Percentiles rank a stretch among this genome's conserved stretches.
Evolutionary conservation across 192 early-diverging fungal species (phyloP).

Genomic region (Backusella tarrabulga): DNA sequence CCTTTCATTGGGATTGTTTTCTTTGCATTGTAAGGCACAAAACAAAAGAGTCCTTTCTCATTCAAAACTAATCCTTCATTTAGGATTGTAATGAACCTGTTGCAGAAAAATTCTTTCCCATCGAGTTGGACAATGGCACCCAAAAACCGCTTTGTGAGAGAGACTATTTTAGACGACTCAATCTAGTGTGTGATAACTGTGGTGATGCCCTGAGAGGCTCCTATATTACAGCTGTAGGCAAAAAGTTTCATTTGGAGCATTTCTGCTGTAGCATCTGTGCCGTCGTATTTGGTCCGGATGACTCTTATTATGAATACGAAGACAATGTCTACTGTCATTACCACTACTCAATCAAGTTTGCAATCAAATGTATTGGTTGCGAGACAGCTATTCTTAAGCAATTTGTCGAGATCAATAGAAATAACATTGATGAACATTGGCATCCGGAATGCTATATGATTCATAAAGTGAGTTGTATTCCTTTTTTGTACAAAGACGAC

Average conservation of each 20-base stretch:
- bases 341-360: conserved; percentile 90
- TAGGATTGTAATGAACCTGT: conserved; percentile 77
- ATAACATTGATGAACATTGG: conserved; percentile 85
- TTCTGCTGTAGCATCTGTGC: conserved; percentile 94
- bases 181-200: conserved; percentile 87
- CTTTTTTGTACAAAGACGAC: not conserved
- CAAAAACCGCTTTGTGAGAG: conserved; percentile 73
- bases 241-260: conserved; percentile 98
- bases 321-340: conserved; percentile 92
- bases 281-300: conserved; percentile 92
- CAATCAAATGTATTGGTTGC: conserved; percentile 95
- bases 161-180: conserved; percentile 84
- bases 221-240: conserved; percentile 89
- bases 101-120: conserved; percentile 86
- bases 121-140: conserved; percentile 57
- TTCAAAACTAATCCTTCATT: not conserved
- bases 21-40: conserved; percentile 79
- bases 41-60: not conserved
- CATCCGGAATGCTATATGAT: conserved; percentile 99
- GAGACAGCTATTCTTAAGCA: conserved; percentile 93
- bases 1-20: conserved; percentile 94
- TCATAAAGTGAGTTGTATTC: conserved; percentile 72
- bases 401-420: conserved; percentile 91
- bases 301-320: conserved; percentile 95
- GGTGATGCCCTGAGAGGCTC: conserved; percentile 86